Conservation (phyloP, 768 basidiomycete genomes). For the Pluteus cervinus region DNA sequence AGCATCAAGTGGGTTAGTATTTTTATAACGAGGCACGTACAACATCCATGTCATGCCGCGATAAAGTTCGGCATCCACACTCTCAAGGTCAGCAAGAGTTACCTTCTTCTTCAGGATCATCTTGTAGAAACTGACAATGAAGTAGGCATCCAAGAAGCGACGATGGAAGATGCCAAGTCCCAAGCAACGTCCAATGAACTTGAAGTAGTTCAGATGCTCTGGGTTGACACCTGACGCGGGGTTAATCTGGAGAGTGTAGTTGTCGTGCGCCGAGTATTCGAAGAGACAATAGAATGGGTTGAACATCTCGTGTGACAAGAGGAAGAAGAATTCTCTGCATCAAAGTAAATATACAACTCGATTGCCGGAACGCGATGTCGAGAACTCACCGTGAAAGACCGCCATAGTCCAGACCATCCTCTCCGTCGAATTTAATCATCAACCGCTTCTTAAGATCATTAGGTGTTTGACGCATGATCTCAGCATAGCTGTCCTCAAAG, state of each 20-base stretch:
- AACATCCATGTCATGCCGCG: conserved; percentile 99
- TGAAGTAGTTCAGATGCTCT: conserved; percentile 99
- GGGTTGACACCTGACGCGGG: conserved; percentile 98
- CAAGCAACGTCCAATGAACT: conserved; percentile 95
- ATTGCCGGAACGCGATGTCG: conserved; percentile 1
- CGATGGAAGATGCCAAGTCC: conserved; percentile 98
- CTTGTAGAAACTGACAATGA: conserved; percentile 99
- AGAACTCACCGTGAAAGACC: conserved; percentile 81
- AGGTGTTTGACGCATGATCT: conserved; percentile 99
- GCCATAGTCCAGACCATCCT: conserved; percentile 98
- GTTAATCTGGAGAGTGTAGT: conserved; percentile 99
- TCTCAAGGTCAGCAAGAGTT: conserved; percentile 87
- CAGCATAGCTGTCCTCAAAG: conserved; percentile 98
- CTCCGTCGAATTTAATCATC: conserved; percentile 99
- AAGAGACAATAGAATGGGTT: conserved; percentile 99
- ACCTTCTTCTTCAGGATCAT: conserved; percentile 99
- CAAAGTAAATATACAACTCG: background rate
- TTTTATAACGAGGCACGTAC: conserved; percentile 40
- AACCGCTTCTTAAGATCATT: conserved; percentile 97
- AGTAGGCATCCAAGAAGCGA: conserved; percentile 98
- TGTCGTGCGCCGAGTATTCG: conserved; percentile 99
- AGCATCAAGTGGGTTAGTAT: conserved; percentile 5
- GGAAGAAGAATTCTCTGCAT: conserved; percentile 97
- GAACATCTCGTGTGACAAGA: conserved; percentile 99
- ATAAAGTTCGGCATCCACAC: conserved; percentile 92